phyloP scores from a whole-genome alignment of 805 yeast species.

The Brettanomyces sp. region DNA sequence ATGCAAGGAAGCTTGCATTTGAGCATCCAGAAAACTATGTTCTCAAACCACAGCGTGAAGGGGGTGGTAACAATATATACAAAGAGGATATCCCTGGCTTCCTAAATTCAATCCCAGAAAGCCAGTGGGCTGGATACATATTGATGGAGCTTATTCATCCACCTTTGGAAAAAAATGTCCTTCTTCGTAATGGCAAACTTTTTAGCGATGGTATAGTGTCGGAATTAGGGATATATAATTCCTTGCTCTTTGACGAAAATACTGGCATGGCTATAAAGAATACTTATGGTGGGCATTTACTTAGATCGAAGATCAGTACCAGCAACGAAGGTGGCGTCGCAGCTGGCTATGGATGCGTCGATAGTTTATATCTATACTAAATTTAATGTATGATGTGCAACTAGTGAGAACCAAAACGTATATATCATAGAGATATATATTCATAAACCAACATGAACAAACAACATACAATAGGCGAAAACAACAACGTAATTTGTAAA shows the following conservation, averaged over 20 bases:
- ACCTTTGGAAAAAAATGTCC: conserved; percentile 55
- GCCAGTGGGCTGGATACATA: conserved; percentile 83
- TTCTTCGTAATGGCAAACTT: conserved; percentile 57
- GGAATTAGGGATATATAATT: conserved; percentile 88
- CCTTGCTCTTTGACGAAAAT: conserved; percentile 62
- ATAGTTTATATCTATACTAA: conserved; percentile 56
- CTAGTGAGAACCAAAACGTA: too few species aligned
- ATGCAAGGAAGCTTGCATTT: conserved; percentile 60
- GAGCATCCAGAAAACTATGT: conserved; percentile 66
- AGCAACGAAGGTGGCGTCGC: conserved; percentile 98
- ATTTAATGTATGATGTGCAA: too few species aligned
- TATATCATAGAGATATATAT: too few species aligned
- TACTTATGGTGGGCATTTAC: conserved; percentile 70
- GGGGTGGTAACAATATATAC: conserved; percentile 95
- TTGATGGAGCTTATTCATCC: conserved; percentile 91
- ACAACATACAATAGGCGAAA: too few species aligned
- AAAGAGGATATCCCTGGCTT: conserved; percentile 77
- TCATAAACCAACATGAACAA: too few species aligned
- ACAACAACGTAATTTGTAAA: too few species aligned
- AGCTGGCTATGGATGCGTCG: conserved; percentile 97
- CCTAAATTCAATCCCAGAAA: conserved; percentile 46
- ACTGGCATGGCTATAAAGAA: conserved; percentile 50
- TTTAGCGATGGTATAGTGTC: conserved; percentile 70
- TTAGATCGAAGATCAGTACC: conserved; percentile 79
- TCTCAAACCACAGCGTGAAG: conserved; percentile 96